These are phyloP conservation scores for Crassisporium funariophilum DNA, from an alignment of 768 basidiomycete genomes.

Conservation along the genomic window DNA sequence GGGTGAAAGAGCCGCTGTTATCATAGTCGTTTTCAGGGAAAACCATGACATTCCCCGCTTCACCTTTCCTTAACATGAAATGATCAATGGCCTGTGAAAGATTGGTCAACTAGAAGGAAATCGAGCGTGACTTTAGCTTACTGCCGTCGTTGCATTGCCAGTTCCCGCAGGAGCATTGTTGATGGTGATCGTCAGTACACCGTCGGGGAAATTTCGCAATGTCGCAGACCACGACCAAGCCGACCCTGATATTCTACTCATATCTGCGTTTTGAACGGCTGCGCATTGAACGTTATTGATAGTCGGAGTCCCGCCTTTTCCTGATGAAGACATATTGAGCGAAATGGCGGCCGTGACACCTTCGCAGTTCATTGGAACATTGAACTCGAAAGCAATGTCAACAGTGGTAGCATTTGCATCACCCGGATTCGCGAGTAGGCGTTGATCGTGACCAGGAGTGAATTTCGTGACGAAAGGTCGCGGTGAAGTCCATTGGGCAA, in stretches of 20 bases:
- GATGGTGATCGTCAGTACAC: constrained; percentile 75
- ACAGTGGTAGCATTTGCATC: constrained; percentile 58
- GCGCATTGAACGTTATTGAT: constrained; percentile 53
- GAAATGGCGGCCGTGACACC: constrained; percentile 64
- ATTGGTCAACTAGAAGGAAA: too few species aligned
- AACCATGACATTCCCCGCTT: constrained; percentile 77
- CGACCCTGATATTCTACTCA: constrained; percentile 59
- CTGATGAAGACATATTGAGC: constrained; percentile 71
- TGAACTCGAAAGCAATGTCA: constrained; percentile 80
- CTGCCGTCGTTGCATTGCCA: constrained; percentile 53
- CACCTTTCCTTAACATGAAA: constrained; percentile 80
- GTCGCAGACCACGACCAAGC: constrained; percentile 77
- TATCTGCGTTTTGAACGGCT: constrained; percentile 47
- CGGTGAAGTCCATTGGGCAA: constrained; percentile 65
- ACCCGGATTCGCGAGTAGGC: constrained; percentile 51
- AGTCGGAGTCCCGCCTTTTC: constrained; percentile 56
- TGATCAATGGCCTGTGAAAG: constrained; percentile 63
- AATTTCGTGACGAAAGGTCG: constrained; percentile 79
- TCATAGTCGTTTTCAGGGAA: constrained; percentile 85
- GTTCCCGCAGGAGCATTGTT: constrained; percentile 44
- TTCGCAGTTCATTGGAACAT: constrained; percentile 70
- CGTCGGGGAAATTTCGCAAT: constrained; percentile 75
- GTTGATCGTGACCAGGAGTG: constrained; percentile 83
- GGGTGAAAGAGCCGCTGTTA: constrained; percentile 51
- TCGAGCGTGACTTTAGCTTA: constrained; percentile 43